These are phyloP conservation scores for Penicillium sp. DNA, from an alignment of 2,329 filamentous ascomycete genomes.

Conservation along the genomic window DNA sequence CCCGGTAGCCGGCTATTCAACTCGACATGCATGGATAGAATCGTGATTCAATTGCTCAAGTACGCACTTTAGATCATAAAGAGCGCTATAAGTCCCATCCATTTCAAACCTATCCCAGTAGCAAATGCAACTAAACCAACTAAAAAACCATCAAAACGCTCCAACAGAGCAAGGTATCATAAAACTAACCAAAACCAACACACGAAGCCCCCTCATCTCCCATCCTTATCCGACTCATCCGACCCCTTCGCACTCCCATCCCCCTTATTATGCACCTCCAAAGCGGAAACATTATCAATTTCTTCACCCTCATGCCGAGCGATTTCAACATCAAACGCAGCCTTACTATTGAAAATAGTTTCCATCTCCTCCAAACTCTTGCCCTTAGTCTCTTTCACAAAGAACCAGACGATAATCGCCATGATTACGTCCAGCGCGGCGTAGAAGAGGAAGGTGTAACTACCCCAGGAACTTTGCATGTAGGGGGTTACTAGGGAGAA, in stretches of 20 bases:
- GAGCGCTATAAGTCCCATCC: not conserved
- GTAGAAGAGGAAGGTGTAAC: conserved; percentile 50
- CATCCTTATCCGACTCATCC: not conserved
- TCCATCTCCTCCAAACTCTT: conserved; percentile 51
- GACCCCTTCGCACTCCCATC: not conserved
- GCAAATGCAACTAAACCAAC: not conserved
- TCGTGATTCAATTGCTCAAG: not conserved
- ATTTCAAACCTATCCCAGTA: not conserved
- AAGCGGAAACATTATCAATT: conserved; percentile 16
- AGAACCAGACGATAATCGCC: conserved; percentile 42
- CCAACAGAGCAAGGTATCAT: not conserved
- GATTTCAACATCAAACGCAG: conserved; percentile 32
- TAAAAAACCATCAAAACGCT: not conserved
- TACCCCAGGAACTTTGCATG: conserved; percentile 49
- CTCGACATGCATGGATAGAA: not conserved
- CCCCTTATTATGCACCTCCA: conserved; percentile 19
- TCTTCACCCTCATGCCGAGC: conserved; percentile 23
- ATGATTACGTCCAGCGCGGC: conserved; percentile 45
- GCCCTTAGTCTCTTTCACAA: conserved; percentile 50
- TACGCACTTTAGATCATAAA: not conserved
- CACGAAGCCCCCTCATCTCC: not conserved
- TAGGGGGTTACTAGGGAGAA: conserved; percentile 51
- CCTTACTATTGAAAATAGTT: conserved; percentile 32
- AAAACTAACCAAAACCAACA: not conserved
- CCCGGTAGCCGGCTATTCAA: not conserved